These are phyloP conservation scores for Exobasidium cylindrosporum DNA, from an alignment of 1,284 basidiomycete genomes.

Conservation along the genomic window DNA sequence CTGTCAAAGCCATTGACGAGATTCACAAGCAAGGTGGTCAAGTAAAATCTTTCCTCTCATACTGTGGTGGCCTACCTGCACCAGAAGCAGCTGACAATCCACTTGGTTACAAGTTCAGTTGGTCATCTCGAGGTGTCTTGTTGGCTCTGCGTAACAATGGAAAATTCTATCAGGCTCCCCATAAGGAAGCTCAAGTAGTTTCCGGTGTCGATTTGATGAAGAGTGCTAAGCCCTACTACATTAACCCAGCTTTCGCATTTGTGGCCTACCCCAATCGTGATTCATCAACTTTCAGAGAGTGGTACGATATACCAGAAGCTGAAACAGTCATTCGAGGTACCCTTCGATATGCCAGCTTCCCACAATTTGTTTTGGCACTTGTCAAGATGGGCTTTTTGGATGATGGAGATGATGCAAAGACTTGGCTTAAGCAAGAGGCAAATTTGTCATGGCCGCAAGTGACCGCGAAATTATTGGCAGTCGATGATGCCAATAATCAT, in stretches of 20 bases:
- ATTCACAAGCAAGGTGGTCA: slow-evolving; percentile 84
- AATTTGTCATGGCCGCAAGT: slow-evolving; percentile 63
- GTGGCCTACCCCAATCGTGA: slow-evolving; percentile 98
- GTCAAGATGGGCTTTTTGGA: slow-evolving; percentile 86
- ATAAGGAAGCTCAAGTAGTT: slow-evolving; percentile 43
- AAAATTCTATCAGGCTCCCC: slow-evolving; percentile 61
- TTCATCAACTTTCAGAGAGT: slow-evolving; percentile 77
- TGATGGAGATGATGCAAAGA: slow-evolving; percentile 65
- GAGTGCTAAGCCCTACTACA: slow-evolving; percentile 83
- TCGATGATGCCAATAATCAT: slow-evolving; percentile 66
- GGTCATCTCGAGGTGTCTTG: slow-evolving; percentile 94
- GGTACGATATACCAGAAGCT: slow-evolving; percentile 89
- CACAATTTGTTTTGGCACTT: slow-evolving; percentile 86
- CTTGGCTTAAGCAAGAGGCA: slow-evolving; percentile 61
- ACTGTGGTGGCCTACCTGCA: slow-evolving; percentile 93
- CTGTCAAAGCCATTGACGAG: slow-evolving; percentile 92
- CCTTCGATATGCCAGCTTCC: slow-evolving; percentile 95
- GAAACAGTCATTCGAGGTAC: slow-evolving; percentile 91
- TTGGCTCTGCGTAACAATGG: slow-evolving; percentile 91
- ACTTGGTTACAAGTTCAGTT: slow-evolving; percentile 98
- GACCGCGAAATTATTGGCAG: slow-evolving; percentile 73
- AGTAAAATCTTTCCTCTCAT: slow-evolving; percentile 91
- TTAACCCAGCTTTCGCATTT: slow-evolving; percentile 91
- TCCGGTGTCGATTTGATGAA: slow-evolving; percentile 51
- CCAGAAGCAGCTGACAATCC: slow-evolving; percentile 89